phyloP scores from a whole-genome alignment of 1,139 yeast species.

The Sugiyamaella grinbergsii region DNA sequence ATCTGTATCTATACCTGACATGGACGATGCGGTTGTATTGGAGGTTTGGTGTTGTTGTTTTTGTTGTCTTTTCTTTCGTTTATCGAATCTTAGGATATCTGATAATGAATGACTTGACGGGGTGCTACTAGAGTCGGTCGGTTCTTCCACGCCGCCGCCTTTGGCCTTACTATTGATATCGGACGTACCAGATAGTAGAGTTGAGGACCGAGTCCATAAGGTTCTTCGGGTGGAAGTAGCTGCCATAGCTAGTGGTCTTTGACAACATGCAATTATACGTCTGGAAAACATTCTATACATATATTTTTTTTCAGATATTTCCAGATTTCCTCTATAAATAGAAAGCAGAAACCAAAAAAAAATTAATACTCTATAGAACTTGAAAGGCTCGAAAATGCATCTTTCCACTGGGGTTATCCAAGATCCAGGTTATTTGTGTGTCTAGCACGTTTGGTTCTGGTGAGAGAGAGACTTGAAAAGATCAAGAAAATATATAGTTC shows the following conservation, averaged over 20 bases:
- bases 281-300: conserved; percentile 3
- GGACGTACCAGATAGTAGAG: background rate
- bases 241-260: background rate
- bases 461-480: too few species aligned
- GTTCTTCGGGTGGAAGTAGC: background rate
- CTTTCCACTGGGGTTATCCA: too few species aligned
- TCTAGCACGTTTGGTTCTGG: too few species aligned
- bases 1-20: conserved; percentile 27
- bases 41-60: background rate
- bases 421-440: too few species aligned
- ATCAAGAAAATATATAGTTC: too few species aligned
- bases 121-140: background rate
- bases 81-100: conserved; percentile 15
- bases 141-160: background rate
- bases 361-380: conserved; percentile 1
- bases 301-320: background rate
- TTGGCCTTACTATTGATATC: background rate
- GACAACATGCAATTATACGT: background rate
- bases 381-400: too few species aligned
- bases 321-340: background rate
- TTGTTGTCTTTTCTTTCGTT: conserved; percentile 5
- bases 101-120: background rate
- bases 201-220: conserved; percentile 9
- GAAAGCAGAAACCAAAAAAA: too few species aligned
- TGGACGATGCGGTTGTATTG: background rate